phyloP scores from a whole-genome alignment of 2,329 filamentous ascomycete genomes.

The Chaetomium strumarium region DNA sequence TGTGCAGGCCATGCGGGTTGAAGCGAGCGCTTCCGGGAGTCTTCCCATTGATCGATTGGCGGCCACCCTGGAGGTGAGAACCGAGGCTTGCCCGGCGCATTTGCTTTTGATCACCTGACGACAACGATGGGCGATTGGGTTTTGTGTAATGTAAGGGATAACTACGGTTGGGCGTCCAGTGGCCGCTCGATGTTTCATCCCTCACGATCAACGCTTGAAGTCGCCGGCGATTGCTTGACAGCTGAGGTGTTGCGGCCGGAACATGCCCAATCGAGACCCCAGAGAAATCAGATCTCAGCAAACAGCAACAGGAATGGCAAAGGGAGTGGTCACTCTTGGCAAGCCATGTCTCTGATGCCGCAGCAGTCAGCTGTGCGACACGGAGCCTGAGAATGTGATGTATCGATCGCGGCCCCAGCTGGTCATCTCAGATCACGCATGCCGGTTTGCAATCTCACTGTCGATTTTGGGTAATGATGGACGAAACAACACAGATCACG shows the following conservation, averaged over 20 bases:
- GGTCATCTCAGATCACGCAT: constrained; percentile 12
- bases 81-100: constrained; percentile 3
- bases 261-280: constrained; percentile 2
- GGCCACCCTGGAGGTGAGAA: background rate
- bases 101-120: constrained; percentile 14
- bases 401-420: constrained; percentile 10
- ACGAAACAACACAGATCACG: background rate
- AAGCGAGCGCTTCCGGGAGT: constrained; percentile 16
- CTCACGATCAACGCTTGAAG: no score
- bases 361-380: constrained; percentile 4
- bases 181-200: background rate
- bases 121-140: background rate
- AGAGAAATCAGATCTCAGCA: background rate
- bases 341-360: constrained; percentile 13
- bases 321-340: constrained; percentile 3
- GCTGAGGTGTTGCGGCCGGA: constrained; percentile 4
- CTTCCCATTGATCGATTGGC: constrained; percentile 16
- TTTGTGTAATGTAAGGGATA: constrained; percentile 4
- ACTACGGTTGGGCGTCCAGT: background rate
- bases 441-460: background rate
- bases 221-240: background rate
- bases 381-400: background rate
- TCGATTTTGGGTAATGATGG: constrained; percentile 6
- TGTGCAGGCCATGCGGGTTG: constrained; percentile 10
- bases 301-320: background rate